phyloP scores from a whole-genome alignment of 225 moss, liverwort and hornwort species.

The Physcomitrium patens region DNA sequence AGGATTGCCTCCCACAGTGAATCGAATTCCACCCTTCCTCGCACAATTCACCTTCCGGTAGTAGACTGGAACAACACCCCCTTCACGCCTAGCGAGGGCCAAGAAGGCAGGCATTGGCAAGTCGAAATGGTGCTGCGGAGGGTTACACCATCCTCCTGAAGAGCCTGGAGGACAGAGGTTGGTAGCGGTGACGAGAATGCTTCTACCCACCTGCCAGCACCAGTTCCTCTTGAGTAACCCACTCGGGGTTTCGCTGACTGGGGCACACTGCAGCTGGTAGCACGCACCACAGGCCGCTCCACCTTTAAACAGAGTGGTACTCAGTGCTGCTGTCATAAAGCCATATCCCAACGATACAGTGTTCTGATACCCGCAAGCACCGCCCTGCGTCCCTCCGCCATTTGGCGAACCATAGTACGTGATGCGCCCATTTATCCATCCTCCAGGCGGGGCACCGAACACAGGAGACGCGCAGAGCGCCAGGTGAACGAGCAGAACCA shows the following conservation, averaged over 20 bases:
- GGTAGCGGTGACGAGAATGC: constrained; percentile 24
- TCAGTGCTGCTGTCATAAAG: background rate
- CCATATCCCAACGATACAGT: too few species aligned
- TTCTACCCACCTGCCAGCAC: background rate
- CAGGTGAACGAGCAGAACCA: background rate
- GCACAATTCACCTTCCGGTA: constrained; percentile 33
- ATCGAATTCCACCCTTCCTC: constrained; percentile 47
- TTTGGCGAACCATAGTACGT: constrained; percentile 8
- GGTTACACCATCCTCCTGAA: constrained; percentile 12
- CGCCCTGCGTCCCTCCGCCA: too few species aligned
- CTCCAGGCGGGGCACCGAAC: background rate
- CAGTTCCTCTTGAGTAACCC: background rate
- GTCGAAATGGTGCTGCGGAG: constrained; percentile 29
- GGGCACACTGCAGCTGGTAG: constrained; percentile 14
- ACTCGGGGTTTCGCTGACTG: background rate
- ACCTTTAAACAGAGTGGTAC: constrained; percentile 30
- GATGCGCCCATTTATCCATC: background rate
- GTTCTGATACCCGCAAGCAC: too few species aligned
- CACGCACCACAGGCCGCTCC: background rate
- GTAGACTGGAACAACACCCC: constrained; percentile 35
- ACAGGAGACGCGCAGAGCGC: background rate
- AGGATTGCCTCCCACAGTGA: constrained; percentile 17
- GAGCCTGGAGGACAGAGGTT: constrained; percentile 32
- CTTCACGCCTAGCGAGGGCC: constrained; percentile 12
- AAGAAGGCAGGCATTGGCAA: constrained; percentile 28